Conservation (phyloP, 2,329 filamentous ascomycete genomes). For the Rhinocladiella similis region DNA sequence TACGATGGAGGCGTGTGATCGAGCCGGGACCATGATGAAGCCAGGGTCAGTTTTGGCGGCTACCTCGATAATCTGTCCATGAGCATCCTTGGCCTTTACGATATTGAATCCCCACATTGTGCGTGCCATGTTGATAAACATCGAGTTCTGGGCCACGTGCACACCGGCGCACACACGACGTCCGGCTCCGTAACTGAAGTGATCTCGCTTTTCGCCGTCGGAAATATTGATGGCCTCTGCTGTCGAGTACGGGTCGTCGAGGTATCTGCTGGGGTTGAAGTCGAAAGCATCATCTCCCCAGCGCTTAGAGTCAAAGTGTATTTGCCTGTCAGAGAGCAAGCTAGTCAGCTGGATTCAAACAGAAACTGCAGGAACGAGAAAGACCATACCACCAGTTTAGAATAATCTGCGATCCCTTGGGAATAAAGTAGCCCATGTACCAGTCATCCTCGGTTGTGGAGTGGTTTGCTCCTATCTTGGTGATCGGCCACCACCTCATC, state of each 20-base stretch:
- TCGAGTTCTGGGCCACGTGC: constrained; percentile 33
- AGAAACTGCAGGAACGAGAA: no score
- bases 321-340: constrained; percentile 19
- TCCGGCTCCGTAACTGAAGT: constrained; percentile 33
- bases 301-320: constrained; percentile 31
- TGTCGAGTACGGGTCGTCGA: constrained; percentile 34
- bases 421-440: constrained; percentile 27
- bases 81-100: no score
- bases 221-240: neutral
- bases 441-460: constrained; percentile 22
- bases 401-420: constrained; percentile 24
- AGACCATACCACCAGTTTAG: constrained; percentile 15
- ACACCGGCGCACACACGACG: constrained; percentile 36
- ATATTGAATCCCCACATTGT: constrained; percentile 36
- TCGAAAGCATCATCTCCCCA: constrained; percentile 31
- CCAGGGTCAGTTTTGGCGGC: no score
- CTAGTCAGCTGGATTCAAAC: no score
- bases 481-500: constrained; percentile 53
- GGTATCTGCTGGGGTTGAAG: constrained; percentile 34
- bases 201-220: constrained; percentile 30
- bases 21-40: no score
- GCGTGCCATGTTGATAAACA: constrained; percentile 32
- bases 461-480: constrained; percentile 25
- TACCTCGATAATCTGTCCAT: no score
- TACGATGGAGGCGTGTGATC: no score